These are phyloP conservation scores for Sonneratia caseolaris DNA, from an alignment of 345 rosid species.

Conservation along the genomic window DNA sequence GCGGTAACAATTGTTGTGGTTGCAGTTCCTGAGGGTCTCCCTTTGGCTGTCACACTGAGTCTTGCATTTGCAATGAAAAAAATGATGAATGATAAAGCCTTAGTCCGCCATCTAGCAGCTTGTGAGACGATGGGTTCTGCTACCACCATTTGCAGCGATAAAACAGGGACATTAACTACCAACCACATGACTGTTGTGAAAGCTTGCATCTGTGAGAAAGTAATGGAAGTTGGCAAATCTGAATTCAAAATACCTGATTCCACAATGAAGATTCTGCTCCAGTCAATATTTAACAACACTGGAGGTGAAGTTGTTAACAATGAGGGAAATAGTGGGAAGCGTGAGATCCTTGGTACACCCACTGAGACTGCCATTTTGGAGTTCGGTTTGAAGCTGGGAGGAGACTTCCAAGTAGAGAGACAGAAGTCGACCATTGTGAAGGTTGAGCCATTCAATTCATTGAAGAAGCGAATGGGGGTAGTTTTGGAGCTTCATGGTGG, in stretches of 20 bases:
- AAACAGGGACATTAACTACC: slow-evolving; percentile 87
- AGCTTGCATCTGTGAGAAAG: slow-evolving; percentile 58
- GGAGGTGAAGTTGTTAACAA: slow-evolving; percentile 76
- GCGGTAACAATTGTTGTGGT: slow-evolving; percentile 93
- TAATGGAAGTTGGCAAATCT: slow-evolving; percentile 35
- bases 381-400: slow-evolving; percentile 73
- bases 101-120: slow-evolving; percentile 79
- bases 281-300: slow-evolving; percentile 76
- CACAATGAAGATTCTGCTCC: slow-evolving; percentile 44
- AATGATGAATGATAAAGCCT: slow-evolving; percentile 91
- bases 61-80: slow-evolving; percentile 93
- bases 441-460: slow-evolving; percentile 89
- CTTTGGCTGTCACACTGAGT: slow-evolving; percentile 87
- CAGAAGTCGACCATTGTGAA: slow-evolving; percentile 45
- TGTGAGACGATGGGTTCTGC: slow-evolving; percentile 97
- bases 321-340: slow-evolving; percentile 29
- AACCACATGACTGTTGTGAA: slow-evolving; percentile 79
- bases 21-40: slow-evolving; percentile 93
- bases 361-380: slow-evolving; percentile 91
- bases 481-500: slow-evolving; percentile 67
- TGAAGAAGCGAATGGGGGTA: slow-evolving; percentile 78
- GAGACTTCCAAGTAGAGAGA: slow-evolving; percentile 51
- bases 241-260: slow-evolving; percentile 47
- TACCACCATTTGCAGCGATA: slow-evolving; percentile 77
- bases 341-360: slow-evolving; percentile 87